Evolutionary conservation across 345 rosid genomes (phyloP), one percentile per base, ranked within the genome.

Genomic region (Pelargonium nanum): DNA sequence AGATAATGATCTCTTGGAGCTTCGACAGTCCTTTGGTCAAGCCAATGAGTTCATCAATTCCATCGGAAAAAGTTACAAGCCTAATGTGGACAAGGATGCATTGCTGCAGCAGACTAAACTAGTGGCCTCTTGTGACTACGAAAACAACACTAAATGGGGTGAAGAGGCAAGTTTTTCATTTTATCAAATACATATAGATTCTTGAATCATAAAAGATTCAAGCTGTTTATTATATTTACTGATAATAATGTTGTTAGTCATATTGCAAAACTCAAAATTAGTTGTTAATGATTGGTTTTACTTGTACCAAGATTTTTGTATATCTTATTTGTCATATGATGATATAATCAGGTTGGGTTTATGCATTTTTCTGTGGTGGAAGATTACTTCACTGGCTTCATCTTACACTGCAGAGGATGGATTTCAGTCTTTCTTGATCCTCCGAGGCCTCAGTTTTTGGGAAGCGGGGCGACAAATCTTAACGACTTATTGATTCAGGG

Each of bases 91-190:
- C 23, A 20, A 5, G 57, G 24, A 23, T 26, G 53, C 21, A 45
- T 12, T 70, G 44, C 56, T 26, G 6, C 64, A 58, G 63, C 68
- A 72, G 53, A 25, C 70, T 20, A 56, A 66, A 12, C 0, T 24
- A 10, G 34, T 81, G 40, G 78, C 78, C 50, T 63, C 81, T 4
- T 74, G 81, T 24, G 26, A 52, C 5, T 76, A 74, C 4, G 78
- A 76, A 58, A 28, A 23, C 10, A 60, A 66, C 48, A 68, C 80
- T 20, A 13, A 26, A 65, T 79, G 86, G 86, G 83, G 83, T 20
- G 25, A 63, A 60, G 22, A 76, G 78, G 86, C 56, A 70, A 24
- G 69, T 28, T 12, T 5, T 19, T 1, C 15, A 34, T 5, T 5
- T 34, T 5, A 5, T 5, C 8, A 28, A 3, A 28, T 28, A 28